Percentiles rank a stretch among this genome's conserved stretches.
Conservation (phyloP, 2,329 filamentous ascomycete genomes). For the Alternaria dauci region DNA sequence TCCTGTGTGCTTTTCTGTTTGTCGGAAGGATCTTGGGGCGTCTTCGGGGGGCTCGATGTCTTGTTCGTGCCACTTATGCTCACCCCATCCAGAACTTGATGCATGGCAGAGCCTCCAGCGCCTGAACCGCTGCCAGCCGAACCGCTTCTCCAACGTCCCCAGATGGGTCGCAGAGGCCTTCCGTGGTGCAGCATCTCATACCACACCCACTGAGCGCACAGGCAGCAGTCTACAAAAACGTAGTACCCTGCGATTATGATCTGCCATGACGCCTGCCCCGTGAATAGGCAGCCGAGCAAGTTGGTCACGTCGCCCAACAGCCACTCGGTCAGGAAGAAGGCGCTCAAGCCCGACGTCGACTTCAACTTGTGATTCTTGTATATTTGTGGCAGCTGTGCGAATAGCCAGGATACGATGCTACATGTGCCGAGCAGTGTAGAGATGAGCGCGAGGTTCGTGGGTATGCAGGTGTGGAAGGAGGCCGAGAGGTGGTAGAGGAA, state of each 20-base stretch:
- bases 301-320: constrained; percentile 71
- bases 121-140: constrained; percentile 27
- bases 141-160: constrained; percentile 33
- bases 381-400: constrained; percentile 73
- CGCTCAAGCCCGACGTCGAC: constrained; percentile 70
- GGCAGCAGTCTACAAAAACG: constrained; percentile 68
- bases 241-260: constrained; percentile 72
- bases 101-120: constrained; percentile 36
- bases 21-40: constrained; percentile 11
- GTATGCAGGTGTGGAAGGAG: constrained; percentile 68
- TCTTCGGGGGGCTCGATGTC: constrained; percentile 9
- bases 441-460: constrained; percentile 68
- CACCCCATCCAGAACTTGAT: constrained; percentile 38
- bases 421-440: constrained; percentile 68
- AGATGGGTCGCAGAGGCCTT: constrained; percentile 53
- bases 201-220: constrained; percentile 72
- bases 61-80: constrained; percentile 23
- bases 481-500: constrained; percentile 67
- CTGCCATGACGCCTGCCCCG: constrained; percentile 72
- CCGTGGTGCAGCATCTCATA: constrained; percentile 66
- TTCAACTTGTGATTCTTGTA: constrained; percentile 72
- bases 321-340: constrained; percentile 73
- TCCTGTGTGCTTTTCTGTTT: constrained; percentile 18
- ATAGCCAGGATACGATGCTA: constrained; percentile 73
- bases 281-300: constrained; percentile 68